Base-by-base conservation (phyloP, 2,329 filamentous ascomycete species). In the Botrytis paeoniae region DNA sequence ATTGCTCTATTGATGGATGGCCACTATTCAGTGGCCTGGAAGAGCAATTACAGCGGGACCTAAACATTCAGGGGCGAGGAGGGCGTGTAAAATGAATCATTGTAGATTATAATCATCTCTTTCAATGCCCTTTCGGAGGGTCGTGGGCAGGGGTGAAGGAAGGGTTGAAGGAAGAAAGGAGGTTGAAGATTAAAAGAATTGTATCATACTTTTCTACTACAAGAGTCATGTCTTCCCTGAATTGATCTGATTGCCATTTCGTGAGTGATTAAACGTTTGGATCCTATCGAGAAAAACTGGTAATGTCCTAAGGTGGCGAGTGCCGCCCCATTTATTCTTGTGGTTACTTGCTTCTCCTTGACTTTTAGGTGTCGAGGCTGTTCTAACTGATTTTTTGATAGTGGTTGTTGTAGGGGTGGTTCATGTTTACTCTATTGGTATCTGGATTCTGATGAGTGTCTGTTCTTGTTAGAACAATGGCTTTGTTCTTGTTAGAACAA, bases 81-180 rank as follows among this genome's bases (percentile, higher is more conserved):
- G 16, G 48, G 20, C 29, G 48, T 41, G 37, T 57, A 57, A 57
- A 68, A 68, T 57, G 65, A 39, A 57, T 29, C 57, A 57, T 32
- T 41, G 48, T 69, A 57, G 10, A 69, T 41, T 41, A 69, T 41
- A 69, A 37, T 57, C 37, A 69, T 57, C 35, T 57, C 37, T 69
- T 57, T 37, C 12, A 69, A 43, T 32, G 35, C 25, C 35, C 18
- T 41, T 57, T n/a, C 25, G 29, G 16, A 48, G 16, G 14, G 16
- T 37, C 29, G 29, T 54, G n/a, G 48, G 48, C 20, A 48, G 45
- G 43, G 43, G 43, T 45, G 18, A 45, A 9, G 39, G 20, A 3
- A 29, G 16, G 37, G 18, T 12, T 1, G 35, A 18, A 32, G n/a
- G 48, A 25, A 41, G 18, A 29, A 32, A 41, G 6, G 35, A 32